Evolutionary conservation across 257 asterid genomes (phyloP), one percentile per base, ranked within the genome.

Genomic region (Fraxinus americana): DNA sequence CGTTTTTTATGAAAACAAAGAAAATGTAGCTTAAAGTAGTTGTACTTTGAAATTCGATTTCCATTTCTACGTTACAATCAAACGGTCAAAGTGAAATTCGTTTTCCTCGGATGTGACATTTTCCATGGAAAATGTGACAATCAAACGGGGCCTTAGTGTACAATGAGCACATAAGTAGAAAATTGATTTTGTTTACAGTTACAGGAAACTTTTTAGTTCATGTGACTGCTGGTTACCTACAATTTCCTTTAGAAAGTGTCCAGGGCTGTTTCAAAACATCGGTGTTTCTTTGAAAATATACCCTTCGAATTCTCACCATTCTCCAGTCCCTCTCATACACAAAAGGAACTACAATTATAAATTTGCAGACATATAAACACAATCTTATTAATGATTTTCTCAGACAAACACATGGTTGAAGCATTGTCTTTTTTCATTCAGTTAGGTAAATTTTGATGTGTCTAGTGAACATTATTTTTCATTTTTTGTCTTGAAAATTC

Each of bases 351-450:
- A 23, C 38, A 54, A 50, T 23, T 48, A 54, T 57, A 45, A 16
- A n/a, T 41, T 70, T 39, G 12, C 36, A 13, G 67, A n/a, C 34
- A 57, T 78, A 23, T 17, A 10, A 35, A 29, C 61, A 73, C 39
- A 16, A 34, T 23, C 34, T 72, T 65, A 23, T 43, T 23, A 48
- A 34, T 76, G 13, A 71, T 4, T 7, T 45, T 48, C 54, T 32
- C 43, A 41, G 43, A 52, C 21, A 41, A 57, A 59, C 68, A 61
- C 72, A 52, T 57, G 9, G 21, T 5, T 80, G 77, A 75, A 34
- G 70, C n/a, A 71, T 66, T 70, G 11, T 13, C 27, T 70, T 21
- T 36, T 70, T 13, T 70, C 25, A 14, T 36, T 25, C 68, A 69
- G 43, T 52, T 5, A 17, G 30, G 54, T 17, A 13, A 27, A 75